phyloP scores from a whole-genome alignment of 371 early-diverging fungal genomes.

The Apophysomyces ossiformis region DNA sequence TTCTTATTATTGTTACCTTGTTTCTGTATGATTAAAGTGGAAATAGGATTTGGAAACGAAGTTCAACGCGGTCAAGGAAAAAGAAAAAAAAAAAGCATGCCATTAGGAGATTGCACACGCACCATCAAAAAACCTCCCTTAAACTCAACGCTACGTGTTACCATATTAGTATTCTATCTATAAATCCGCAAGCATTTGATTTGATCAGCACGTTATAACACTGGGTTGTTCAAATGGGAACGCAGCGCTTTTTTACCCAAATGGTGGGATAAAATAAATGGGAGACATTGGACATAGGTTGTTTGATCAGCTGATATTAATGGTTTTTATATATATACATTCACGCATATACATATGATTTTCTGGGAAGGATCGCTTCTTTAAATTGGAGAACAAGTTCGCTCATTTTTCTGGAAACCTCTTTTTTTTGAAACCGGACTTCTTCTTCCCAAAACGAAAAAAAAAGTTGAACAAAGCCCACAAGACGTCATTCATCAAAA shows the following conservation, averaged over 20 bases:
- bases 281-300: background rate
- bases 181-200: background rate
- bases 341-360: background rate
- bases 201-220: background rate
- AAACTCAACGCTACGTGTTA: conserved; percentile 1
- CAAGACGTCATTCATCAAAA: conserved; percentile 6
- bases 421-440: background rate
- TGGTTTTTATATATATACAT: too few species aligned
- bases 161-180: background rate
- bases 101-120: background rate
- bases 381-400: background rate
- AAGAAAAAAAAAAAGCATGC: conserved; percentile 7
- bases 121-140: background rate
- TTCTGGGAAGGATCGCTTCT: background rate
- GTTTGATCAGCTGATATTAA: conserved; percentile 3
- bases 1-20: too few species aligned
- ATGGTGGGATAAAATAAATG: too few species aligned
- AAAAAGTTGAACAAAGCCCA: background rate
- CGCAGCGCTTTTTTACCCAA: too few species aligned
- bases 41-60: too few species aligned
- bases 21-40: too few species aligned
- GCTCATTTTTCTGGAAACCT: background rate
- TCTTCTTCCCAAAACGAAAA: background rate
- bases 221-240: too few species aligned
- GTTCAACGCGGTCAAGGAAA: background rate